Evolutionary conservation across 805 yeast genomes (phyloP), one percentile per base, ranked within the genome.

Genomic region (Lachancea lanzarotensis): DNA sequence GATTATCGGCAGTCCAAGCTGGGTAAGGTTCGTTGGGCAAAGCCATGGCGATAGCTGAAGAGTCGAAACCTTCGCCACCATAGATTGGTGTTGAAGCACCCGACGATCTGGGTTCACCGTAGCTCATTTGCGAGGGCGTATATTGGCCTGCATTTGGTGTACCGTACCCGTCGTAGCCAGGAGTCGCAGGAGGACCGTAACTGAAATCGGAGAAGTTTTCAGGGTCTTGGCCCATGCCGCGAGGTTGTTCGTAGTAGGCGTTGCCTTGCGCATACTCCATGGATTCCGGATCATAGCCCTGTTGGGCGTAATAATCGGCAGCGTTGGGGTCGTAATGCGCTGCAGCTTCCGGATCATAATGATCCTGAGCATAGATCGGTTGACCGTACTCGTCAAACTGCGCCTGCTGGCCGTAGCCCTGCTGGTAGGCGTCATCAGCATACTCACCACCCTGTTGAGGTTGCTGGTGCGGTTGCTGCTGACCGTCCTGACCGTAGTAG

Each of bases 1-100:
- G 91, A 46, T 84, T 90, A 67, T 93, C 98, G 38, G 95, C 95
- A 20, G 96, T 86, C 98, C 98, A 93, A 42, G 98, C 98, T 36
- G 99, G 98, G 66, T 91, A 93, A 29, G 98, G 99, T 66, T 93
- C 93, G 37, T 89, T 79, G 56, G 95, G 75, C 69, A 83, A 56
- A 64, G 87, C 82, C 74, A 81, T 70, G 59, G 85, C 69, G 62
- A 79, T 65, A 59, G 81, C 68, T 7, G 80, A 70, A 29, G 84
- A 83, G 57, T 80, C 83, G 57, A 78, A 71, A 6, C 65, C 70
- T 43, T 67, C 68, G 43, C 71, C 74, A 34, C 93, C 95, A 62
- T 85, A 85, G 54, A 87, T 79, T 17, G 98, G 98, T 35, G 98
- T 93, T 1, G 96, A 87, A 35, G 96, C 87, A 50, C 97, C 97